Base-by-base conservation (phyloP, 1,284 basidiomycete species). In the Bjerkandera adusta region DNA sequence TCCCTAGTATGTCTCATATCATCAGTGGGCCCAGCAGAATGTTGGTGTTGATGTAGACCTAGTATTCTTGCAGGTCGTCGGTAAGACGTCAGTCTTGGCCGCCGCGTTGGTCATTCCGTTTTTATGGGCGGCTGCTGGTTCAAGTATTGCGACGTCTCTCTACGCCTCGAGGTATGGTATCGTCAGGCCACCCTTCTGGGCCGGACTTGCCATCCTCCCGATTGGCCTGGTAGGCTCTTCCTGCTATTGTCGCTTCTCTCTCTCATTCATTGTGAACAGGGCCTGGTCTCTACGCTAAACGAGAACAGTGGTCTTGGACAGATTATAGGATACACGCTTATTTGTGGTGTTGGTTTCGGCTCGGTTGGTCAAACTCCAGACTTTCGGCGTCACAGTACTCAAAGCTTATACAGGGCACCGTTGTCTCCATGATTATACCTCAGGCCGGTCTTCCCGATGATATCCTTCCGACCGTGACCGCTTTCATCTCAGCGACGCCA, bases 51-150 rank as follows among this genome's bases (percentile, higher is more conserved):
- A 27, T 20, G 33, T 10, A 44, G 62, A 58, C 62, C 13, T 60
- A 68, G 63, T 67, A 13, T 63, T 64, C 48, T 55, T 68, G 6
- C 65, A 66, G 50, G 62, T 67, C n/a, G 57, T 57, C 16, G 65
- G 64, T 16, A 41, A 60, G n/a, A 50, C 59, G 7, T 52, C 55
- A 6, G 54, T 63, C 29, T 45, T 54, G n/a, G 54, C 66, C 20
- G 64, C 61, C 13, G 64, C 62, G 11, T 54, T 66, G 10, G 56
- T 66, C 37, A 65, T 65, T 16, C 64, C 66, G 5, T 66, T 63
- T 44, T 56, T 64, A 16, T 48, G 52, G 20, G 57, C 56, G 48
- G 61, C 62, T 10, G 61, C 60, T 1, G 35, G 61, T 16, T 49
- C 64, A 13, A 65, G 63, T 44, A 57, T 55, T 10, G 20, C 53